Evolutionary conservation across 108 stramenopile genomes (phyloP), one percentile per base, ranked within the genome.

Genomic region (Conticribra weissflogii): DNA sequence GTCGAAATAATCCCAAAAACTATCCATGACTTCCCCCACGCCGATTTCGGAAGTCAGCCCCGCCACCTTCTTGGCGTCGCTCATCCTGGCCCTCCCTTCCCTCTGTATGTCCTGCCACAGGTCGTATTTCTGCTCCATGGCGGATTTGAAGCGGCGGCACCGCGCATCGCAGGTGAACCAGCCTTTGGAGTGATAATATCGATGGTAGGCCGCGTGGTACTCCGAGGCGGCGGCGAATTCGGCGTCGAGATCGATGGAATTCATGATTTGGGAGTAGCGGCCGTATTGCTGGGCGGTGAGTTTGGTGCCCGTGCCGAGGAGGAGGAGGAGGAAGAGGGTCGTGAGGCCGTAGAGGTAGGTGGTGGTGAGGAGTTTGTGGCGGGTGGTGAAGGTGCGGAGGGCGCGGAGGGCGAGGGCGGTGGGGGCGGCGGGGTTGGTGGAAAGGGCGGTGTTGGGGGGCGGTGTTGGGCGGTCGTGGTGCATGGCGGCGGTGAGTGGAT

Each of bases 11-110:
- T 76, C 68, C 94, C 94, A 96, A 72, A 96, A 96, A 24, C 72
- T 74, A 74, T 96, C 94, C 66, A 84, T 84, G 9, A 87, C 90
- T 74, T 96, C 94, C 9, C 76, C 82, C 15, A 96, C 89, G 1
- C 92, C 95, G 2, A 96, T 78, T 68, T 96, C 95, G 7, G 81
- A 83, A 49, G 85, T 88, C 49, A 96, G 56, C 24, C 95, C 95
- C 18, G 95, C 95, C 17, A 88, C 83, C 21, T 56, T 56, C 66
- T 92, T 96, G 47, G 95, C 95, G 69, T 96, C 92, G 34, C 76
- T 80, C 90, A 92, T 92, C 8, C 95, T 60, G 23, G 89, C 88
- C 62, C 88, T 69, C 32, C 91, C 90, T 75, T 96, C 95, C 29
- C 81, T 54, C 63, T 85, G 81, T 57, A 96, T 78, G 27, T 63